Evolutionary conservation across 768 basidiomycete species (phyloP).

Genomic region (Artomyces pyxidatus): DNA sequence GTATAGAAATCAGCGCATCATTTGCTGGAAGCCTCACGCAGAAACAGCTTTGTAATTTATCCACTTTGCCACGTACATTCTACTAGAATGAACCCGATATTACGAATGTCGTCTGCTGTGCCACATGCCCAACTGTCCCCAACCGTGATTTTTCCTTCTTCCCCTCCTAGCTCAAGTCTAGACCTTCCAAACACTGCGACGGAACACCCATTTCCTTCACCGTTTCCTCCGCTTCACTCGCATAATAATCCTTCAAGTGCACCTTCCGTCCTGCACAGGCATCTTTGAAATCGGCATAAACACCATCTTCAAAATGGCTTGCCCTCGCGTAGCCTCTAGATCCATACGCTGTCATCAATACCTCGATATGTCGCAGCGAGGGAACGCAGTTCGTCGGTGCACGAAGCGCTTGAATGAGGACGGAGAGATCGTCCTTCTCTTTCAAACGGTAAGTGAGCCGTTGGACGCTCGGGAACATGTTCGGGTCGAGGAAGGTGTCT

Average conservation of each 20-base stretch:
- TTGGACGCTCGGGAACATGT: not conserved
- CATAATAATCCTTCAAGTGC: not conserved
- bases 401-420: not conserved
- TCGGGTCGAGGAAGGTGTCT: not conserved
- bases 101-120: not conserved
- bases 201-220: not conserved
- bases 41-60: not conserved
- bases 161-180: not conserved
- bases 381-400: not conserved
- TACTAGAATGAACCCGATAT: not conserved
- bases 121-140: not conserved
- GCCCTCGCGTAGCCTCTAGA: not conserved
- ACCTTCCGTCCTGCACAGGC: not conserved
- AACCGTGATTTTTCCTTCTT: not conserved
- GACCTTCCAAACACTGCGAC: too few species aligned
- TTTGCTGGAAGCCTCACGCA: too few species aligned
- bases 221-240: not conserved
- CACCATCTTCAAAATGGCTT: not conserved
- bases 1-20: not conserved
- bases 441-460: not conserved
- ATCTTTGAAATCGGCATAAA: not conserved
- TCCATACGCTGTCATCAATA: not conserved
- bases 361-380: not conserved
- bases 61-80: too few species aligned
- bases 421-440: not conserved